Evolutionary conservation across 805 yeast species (phyloP), one percentile per base, ranked within the genome.

Genomic region (Kodamaea nitidulidarum): DNA sequence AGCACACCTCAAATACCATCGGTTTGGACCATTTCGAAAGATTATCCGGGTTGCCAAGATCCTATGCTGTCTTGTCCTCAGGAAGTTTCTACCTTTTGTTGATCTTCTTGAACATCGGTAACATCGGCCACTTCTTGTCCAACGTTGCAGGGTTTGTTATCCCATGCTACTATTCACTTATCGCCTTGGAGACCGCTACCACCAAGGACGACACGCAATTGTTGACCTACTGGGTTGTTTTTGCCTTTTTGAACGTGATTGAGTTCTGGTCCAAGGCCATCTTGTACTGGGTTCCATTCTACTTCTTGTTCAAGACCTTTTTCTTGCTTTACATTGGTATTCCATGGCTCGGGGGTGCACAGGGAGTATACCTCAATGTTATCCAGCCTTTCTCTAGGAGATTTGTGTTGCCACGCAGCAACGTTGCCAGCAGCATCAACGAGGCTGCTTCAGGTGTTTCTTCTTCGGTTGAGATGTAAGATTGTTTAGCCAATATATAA

Each of bases 141-240:
- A 93, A 93, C 71, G 67, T 91, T 53, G 95, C 95, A 12, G 95
- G 97, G 1, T 86, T 93, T 51, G 87, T 78, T 29, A 61, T 88
- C 45, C 98, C 99, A 33, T 91, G 93, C 39, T 91, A 90, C 70
- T 80, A 75, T 58, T 91, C 98, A 7, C 71, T 93, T 45, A 60
- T 77, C 46, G 98, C 98, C 15, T 72, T 93, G 49, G 84, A 80
- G 62, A 84, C 96, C 15, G 48, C 78, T 7, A 56, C 75, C 12
- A 65, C 80, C 30, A 65, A 68, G 31, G 97, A 91, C 61, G 99
- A 93, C 65, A 80, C 93, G 34, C 82, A 84, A 61, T 78, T 86
- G 60, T 76, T 93, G 57, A 86, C 97, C 10, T 93, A 93, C 73
- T 93, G 98, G 98, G 96, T 93, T 42, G 95, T 93, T n/a, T 93